Evolutionary conservation across 371 early-diverging fungal species (phyloP).

Genomic region (Blastocladiella emersonii): DNA sequence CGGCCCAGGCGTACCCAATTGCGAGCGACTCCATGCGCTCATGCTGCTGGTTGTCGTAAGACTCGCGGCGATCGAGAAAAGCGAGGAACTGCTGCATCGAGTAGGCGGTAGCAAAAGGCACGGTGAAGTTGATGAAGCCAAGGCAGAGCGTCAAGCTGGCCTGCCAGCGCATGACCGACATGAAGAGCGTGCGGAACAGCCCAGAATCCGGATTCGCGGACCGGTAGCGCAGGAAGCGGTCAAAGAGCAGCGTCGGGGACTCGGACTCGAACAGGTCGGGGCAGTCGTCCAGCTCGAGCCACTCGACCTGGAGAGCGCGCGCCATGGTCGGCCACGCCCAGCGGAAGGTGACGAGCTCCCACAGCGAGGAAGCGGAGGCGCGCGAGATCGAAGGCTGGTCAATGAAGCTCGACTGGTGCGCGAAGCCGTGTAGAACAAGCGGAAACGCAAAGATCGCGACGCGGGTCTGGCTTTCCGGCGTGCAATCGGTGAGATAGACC

Average conservation of each 20-base stretch:
- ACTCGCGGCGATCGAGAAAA: neutral
- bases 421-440: neutral
- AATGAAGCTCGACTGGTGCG: neutral
- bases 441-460: neutral
- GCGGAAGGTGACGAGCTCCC: neutral
- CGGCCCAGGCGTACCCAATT: neutral
- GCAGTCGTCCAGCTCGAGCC: neutral
- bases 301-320: neutral
- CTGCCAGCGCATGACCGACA: neutral
- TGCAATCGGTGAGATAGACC: too few relatives aligned
- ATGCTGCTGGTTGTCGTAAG: too few relatives aligned
- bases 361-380: neutral
- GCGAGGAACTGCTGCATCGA: neutral
- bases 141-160: neutral
- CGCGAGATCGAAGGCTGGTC: neutral
- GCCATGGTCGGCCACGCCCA: neutral
- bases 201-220: neutral
- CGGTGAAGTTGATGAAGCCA: neutral
- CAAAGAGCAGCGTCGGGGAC: neutral
- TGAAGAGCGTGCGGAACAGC: neutral
- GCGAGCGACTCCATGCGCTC: neutral
- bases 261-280: neutral
- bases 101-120: neutral
- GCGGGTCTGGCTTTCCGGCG: too few relatives aligned
- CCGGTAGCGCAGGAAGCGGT: neutral